These are phyloP conservation scores for Cryptomeria japonica DNA, from an alignment of 75 land plant species.

Conservation along the genomic window DNA sequence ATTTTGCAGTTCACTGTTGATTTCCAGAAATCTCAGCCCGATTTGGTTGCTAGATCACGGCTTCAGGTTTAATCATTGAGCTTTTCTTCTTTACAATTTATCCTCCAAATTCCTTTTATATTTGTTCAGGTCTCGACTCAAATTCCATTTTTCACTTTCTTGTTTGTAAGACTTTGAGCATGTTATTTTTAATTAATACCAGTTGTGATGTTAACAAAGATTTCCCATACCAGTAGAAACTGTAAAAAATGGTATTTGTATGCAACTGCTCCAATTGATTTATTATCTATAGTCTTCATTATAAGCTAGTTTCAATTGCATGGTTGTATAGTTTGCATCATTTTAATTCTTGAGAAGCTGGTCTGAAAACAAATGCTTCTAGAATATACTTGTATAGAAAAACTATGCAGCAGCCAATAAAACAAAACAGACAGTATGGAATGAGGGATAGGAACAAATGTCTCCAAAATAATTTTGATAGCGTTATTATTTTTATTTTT, in stretches of 20 bases:
- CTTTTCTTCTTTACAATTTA: background rate
- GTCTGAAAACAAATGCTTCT: no score
- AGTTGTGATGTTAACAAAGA: background rate
- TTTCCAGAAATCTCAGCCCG: constrained; percentile 86
- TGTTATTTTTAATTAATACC: background rate
- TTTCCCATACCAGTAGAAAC: background rate
- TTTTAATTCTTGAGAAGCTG: background rate
- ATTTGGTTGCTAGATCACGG: constrained; percentile 88
- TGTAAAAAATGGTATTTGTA: background rate
- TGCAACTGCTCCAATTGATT: background rate
- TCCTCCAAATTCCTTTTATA: background rate
- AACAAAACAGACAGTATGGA: no score
- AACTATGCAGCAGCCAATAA: no score
- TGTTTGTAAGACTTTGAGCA: background rate
- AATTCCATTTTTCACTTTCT: background rate
- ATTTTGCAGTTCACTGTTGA: constrained; percentile 73
- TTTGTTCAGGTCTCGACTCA: background rate
- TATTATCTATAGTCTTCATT: background rate
- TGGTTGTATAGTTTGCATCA: background rate
- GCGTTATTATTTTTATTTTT: no score
- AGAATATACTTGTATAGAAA: no score
- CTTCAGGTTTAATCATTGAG: constrained; percentile 61
- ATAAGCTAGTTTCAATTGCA: background rate
- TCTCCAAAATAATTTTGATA: no score
- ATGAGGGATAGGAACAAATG: no score